Conservation (phyloP, 2,329 filamentous ascomycete genomes). For the Scleromitrula shiraiana region DNA sequence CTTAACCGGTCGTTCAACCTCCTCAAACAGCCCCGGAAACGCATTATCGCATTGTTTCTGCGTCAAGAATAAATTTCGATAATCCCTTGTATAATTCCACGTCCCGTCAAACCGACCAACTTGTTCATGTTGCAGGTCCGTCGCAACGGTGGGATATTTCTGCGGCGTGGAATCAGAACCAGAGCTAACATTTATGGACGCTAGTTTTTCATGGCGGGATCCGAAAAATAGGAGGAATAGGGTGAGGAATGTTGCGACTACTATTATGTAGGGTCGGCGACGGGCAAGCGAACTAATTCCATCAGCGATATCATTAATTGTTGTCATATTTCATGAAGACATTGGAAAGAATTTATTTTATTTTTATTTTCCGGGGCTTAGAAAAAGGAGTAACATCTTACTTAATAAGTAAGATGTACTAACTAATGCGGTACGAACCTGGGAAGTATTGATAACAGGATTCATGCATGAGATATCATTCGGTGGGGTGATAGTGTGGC, state of each 20-base stretch:
- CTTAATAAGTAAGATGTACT: too few relatives aligned
- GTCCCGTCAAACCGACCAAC: slow-evolving; percentile 1
- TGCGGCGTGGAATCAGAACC: too few relatives aligned
- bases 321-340: neutral
- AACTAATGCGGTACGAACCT: too few relatives aligned
- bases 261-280: neutral
- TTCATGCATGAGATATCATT: too few relatives aligned
- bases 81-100: slow-evolving; percentile 5
- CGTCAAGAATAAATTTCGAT: slow-evolving; percentile 5
- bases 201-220: neutral
- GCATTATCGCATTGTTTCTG: slow-evolving; percentile 10
- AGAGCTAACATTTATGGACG: too few relatives aligned
- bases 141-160: neutral
- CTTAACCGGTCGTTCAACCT: slow-evolving; percentile 12
- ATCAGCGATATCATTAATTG: neutral
- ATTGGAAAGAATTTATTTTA: too few relatives aligned
- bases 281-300: too few relatives aligned
- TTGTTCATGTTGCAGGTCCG: neutral
- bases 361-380: too few relatives aligned
- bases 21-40: slow-evolving; percentile 12
- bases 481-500: too few relatives aligned
- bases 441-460: too few relatives aligned
- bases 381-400: too few relatives aligned
- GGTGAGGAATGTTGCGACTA: neutral
- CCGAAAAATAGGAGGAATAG: neutral